Percentiles rank a stretch among this genome's conserved stretches.
Evolutionary conservation across 2,329 filamentous ascomycete genomes (phyloP).

Genomic region (Cadophora luteo-olivacea): DNA sequence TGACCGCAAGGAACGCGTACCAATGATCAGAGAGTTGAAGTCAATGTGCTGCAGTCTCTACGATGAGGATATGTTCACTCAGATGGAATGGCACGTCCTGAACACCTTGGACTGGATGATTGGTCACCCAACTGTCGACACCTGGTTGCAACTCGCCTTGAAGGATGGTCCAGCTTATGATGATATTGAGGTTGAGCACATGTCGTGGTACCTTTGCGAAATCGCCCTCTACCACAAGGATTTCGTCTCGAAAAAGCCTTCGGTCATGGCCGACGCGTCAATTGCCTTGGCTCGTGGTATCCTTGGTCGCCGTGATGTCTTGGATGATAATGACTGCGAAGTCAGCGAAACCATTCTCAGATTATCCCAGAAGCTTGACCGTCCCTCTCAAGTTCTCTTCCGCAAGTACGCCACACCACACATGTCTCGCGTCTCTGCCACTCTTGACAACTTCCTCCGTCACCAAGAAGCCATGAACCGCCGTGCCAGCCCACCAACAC

Average conservation of each 20-base stretch:
- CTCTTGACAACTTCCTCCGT: conserved; percentile 70
- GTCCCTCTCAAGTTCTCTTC: conserved; percentile 70
- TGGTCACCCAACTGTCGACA: conserved; percentile 94
- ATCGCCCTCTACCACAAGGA: conserved; percentile 96
- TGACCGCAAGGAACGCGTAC: conserved; percentile 98
- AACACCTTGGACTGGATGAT: conserved; percentile 97
- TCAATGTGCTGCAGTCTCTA: conserved; percentile 99
- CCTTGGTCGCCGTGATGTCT: conserved; percentile 77
- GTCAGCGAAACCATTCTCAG: conserved; percentile 69
- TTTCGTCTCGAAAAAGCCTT: conserved; percentile 91
- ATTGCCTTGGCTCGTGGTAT: conserved; percentile 88
- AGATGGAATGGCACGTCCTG: conserved; percentile 99
- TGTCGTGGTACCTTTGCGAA: conserved; percentile 93
- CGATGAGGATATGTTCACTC: conserved; percentile 99
- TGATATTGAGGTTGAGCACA: conserved; percentile 89
- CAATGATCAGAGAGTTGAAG: conserved; percentile 94
- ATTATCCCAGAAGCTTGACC: conserved; percentile 63
- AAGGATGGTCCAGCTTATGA: conserved; percentile 72
- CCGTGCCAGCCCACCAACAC: conserved; percentile 67
- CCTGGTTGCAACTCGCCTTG: conserved; percentile 87
- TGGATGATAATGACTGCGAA: conserved; percentile 71
- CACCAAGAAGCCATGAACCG: conserved; percentile 62
- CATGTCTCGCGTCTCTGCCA: conserved; percentile 67
- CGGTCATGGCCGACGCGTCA: conserved; percentile 86
- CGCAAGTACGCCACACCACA: conserved; percentile 73